Percentiles rank a stretch among this genome's conserved stretches.
Evolutionary conservation across 2,329 filamentous ascomycete genomes (phyloP).

Genomic region (Tolypocladium ovalisporum): DNA sequence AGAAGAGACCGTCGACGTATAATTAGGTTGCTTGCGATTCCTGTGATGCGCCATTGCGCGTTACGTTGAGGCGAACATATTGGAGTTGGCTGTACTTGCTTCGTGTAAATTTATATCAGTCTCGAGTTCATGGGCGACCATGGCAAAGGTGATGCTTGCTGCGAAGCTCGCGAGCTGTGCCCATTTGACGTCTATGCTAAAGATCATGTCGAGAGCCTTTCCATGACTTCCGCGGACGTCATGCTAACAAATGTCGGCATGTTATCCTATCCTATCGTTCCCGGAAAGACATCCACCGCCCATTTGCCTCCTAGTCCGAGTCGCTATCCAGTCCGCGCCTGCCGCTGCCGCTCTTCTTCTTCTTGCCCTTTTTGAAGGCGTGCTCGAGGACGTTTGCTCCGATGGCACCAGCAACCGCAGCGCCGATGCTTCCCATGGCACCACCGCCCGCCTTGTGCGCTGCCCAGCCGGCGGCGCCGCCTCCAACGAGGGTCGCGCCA

Average conservation of each 20-base stretch:
- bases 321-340: conserved; percentile 11
- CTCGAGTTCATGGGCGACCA: not conserved
- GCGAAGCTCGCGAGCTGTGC: not conserved
- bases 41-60: too few relatives aligned
- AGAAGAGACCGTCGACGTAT: not conserved
- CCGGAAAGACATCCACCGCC: too few relatives aligned
- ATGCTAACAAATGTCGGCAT: too few relatives aligned
- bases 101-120: not conserved
- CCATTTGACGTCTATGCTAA: not conserved
- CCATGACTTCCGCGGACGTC: too few relatives aligned
- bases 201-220: not conserved
- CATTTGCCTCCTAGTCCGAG: conserved; percentile 14
- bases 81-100: not conserved
- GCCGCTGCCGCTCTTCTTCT: conserved; percentile 18
- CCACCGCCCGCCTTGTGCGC: conserved; percentile 44
- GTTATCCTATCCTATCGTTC: too few relatives aligned
- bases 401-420: conserved; percentile 41
- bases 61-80: not conserved
- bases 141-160: not conserved
- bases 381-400: conserved; percentile 41
- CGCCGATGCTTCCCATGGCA: conserved; percentile 37
- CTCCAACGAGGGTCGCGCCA: conserved; percentile 40
- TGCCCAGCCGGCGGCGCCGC: conserved; percentile 41
- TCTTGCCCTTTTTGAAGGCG: conserved; percentile 24
- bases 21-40: not conserved